Evolutionary conservation across 352 stramenopile genomes (phyloP).

Genomic region (Phytophthora syringae): DNA sequence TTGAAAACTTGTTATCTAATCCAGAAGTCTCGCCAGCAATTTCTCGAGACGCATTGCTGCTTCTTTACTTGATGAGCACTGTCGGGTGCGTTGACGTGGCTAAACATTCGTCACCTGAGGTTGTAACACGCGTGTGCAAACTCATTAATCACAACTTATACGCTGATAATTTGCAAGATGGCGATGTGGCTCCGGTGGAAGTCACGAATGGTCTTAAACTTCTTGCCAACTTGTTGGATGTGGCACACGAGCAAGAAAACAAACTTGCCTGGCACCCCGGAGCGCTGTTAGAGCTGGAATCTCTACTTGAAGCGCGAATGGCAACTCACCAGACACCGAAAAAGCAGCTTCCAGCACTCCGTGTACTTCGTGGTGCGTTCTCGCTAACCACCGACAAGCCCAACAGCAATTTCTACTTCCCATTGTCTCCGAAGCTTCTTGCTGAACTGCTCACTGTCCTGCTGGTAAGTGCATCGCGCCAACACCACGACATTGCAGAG

Average conservation of each 20-base stretch:
- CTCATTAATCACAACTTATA: constrained; percentile 11
- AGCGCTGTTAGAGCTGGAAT: constrained; percentile 33
- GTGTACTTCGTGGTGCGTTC: constrained; percentile 51
- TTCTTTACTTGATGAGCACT: constrained; percentile 36
- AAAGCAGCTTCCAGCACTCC: constrained; percentile 49
- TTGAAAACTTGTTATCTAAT: constrained; percentile 36
- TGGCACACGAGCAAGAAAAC: constrained; percentile 26
- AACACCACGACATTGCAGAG: constrained; percentile 50
- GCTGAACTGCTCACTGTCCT: constrained; percentile 69
- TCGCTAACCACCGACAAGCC: not conserved
- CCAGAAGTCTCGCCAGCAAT: not conserved
- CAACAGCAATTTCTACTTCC: constrained; percentile 44
- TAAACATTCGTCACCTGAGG: constrained; percentile 17
- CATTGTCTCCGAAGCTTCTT: constrained; percentile 57
- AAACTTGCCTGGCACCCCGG: constrained; percentile 37
- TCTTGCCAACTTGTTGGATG: constrained; percentile 52
- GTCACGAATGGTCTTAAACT: constrained; percentile 48
- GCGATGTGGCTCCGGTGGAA: constrained; percentile 18
- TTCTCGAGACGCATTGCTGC: constrained; percentile 33
- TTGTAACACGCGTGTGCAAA: constrained; percentile 20
- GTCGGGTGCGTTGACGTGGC: constrained; percentile 18
- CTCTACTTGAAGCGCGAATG: constrained; percentile 35
- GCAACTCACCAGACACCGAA: constrained; percentile 50
- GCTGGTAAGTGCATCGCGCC: constrained; percentile 53
- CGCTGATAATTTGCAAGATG: constrained; percentile 7